Evolutionary conservation across 805 yeast species (phyloP), one percentile per base, ranked within the genome.

Genomic region (Priceomyces castillae): DNA sequence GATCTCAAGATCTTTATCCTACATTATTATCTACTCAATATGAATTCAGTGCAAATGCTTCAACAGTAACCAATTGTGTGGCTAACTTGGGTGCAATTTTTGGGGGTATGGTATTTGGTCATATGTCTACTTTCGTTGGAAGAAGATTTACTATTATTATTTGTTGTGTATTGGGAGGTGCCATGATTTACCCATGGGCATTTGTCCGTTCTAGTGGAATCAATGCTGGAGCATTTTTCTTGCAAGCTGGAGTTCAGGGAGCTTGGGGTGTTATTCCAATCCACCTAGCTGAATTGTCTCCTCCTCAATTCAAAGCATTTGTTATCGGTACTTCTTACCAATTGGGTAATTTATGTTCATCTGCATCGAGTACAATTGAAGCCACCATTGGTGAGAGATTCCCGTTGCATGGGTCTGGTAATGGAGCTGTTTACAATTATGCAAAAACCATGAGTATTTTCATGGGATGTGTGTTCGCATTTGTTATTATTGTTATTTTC

Each of bases 341-440:
- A 59, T 65, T 82, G 51, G 88, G 88, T 67, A 82, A 82, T 63
- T 69, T 82, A 56, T 81, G 80, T 17, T 77, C 84, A 1, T 77
- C 83, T 31, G 86, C 86, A 3, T 77, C 84, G 1, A 77, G 85
- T 0, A 82, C 87, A n/a, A 82, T 82, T 49, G 86, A 82, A 62
- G 65, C 82, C 23, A 78, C 80, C 16, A 73, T 82, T 48, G 86
- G 86, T 46, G 78, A 75, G 49, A 49, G 67, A 31, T 81, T 80
- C 67, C 58, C 62, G 9, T 50, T 62, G 14, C 52, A 53, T 16
- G 63, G 54, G 23, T 62, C 61, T 33, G 50, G 45, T 12, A 54
- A 51, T 1, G 47, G 37, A 12, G 50, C 48, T 2, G 48, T 52
- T 31, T 77, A 67, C 49, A 71, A 81, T 53, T 81, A 81, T 50